These are phyloP conservation scores for Stenogyne calaminthoides DNA, from an alignment of 305 asterid genomes.

Conservation along the genomic window DNA sequence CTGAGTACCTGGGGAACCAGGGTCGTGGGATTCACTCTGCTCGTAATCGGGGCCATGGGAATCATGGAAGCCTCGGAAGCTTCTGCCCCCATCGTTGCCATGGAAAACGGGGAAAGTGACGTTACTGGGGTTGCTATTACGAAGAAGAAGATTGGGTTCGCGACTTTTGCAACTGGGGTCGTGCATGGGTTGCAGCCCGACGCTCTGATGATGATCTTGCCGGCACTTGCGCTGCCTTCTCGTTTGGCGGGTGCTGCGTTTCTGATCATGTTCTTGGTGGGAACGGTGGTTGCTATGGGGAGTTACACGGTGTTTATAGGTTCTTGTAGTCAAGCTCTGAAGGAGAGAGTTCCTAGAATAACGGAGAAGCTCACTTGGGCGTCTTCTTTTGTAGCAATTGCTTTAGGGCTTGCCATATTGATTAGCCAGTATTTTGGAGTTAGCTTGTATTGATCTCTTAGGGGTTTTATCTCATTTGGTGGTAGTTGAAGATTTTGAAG, in stretches of 20 bases:
- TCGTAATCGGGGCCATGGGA: slow-evolving; percentile 89
- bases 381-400: slow-evolving; percentile 79
- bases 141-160: slow-evolving; percentile 85
- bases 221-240: slow-evolving; percentile 96
- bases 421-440: slow-evolving; percentile 77
- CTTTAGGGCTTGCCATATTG: slow-evolving; percentile 69
- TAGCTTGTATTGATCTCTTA: slow-evolving; percentile 61
- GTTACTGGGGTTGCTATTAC: slow-evolving; percentile 39
- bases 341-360: slow-evolving; percentile 82
- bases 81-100: slow-evolving; percentile 49
- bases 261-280: slow-evolving; percentile 78
- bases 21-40: slow-evolving; percentile 80
- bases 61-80: slow-evolving; percentile 82
- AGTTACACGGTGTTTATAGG: slow-evolving; percentile 89
- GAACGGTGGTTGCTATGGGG: slow-evolving; percentile 94
- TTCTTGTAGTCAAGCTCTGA: slow-evolving; percentile 84
- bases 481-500: slow-evolving; percentile 19
- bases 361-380: slow-evolving; percentile 98
- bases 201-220: slow-evolving; percentile 85
- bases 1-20: slow-evolving; percentile 83
- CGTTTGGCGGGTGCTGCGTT: slow-evolving; percentile 92
- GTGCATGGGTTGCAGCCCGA: slow-evolving; percentile 96
- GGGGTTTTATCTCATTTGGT: background rate
- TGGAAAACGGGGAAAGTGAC: slow-evolving; percentile 58
- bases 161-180: slow-evolving; percentile 91